Evolutionary conservation across 768 basidiomycete species (phyloP).

Genomic region (Psilocybe subaeruginosa): DNA sequence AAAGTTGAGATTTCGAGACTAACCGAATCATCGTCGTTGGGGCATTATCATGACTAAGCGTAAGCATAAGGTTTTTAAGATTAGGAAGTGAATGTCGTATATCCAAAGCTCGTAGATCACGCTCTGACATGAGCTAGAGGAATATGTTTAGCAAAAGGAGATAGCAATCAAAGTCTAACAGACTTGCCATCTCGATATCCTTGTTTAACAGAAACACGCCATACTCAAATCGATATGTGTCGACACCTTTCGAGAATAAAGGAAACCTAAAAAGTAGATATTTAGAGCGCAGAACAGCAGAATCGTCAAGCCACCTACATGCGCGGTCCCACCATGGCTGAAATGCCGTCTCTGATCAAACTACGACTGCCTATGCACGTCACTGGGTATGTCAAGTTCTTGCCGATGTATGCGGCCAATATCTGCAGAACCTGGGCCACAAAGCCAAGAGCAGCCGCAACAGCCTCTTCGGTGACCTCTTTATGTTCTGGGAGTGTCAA

Average conservation of each 20-base stretch:
- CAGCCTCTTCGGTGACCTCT: constrained; percentile 80
- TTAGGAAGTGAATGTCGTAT: constrained; percentile 97
- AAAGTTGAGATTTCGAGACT: constrained; percentile 26
- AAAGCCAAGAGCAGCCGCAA: constrained; percentile 91
- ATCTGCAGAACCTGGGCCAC: constrained; percentile 86
- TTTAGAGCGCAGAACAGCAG: neutral
- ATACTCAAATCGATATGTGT: constrained; percentile 97
- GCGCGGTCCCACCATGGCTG: constrained; percentile 92
- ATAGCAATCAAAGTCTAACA: constrained; percentile 1
- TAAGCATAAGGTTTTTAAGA: constrained; percentile 90
- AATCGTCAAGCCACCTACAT: constrained; percentile 63
- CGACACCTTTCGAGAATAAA: constrained; percentile 91
- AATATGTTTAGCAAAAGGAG: constrained; percentile 11
- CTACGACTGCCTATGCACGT: constrained; percentile 91
- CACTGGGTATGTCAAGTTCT: constrained; percentile 83
- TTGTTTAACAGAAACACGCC: constrained; percentile 97
- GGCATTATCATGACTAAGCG: constrained; percentile 74
- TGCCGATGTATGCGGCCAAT: constrained; percentile 77
- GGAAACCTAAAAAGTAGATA: constrained; percentile 70
- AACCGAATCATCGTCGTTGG: constrained; percentile 46
- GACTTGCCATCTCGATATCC: constrained; percentile 87
- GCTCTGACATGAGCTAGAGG: constrained; percentile 84
- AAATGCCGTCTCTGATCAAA: constrained; percentile 89
- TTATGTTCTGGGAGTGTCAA: constrained; percentile 64
- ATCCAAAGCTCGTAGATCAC: constrained; percentile 87